phyloP scores from a whole-genome alignment of 768 basidiomycete genomes.

The Sporobolomyces phaffii region DNA sequence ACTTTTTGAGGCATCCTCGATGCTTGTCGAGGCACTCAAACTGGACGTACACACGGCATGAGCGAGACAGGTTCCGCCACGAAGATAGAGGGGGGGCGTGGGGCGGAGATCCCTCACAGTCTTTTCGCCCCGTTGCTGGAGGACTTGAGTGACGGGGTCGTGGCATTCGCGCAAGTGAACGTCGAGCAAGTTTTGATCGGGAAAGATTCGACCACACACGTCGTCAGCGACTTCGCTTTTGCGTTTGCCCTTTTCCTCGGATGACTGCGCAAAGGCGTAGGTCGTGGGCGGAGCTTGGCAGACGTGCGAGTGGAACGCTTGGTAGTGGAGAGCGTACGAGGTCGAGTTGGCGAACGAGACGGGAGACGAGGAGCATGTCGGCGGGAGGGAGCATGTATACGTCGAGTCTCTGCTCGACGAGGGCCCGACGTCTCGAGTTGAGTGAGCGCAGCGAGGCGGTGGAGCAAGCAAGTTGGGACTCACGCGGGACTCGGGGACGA shows the following conservation, averaged over 20 bases:
- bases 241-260: not conserved
- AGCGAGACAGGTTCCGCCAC: no score
- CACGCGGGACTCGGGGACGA: not conserved
- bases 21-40: slow-evolving; percentile 28
- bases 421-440: no score
- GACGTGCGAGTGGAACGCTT: slow-evolving; percentile 23
- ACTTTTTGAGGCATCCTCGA: slow-evolving; percentile 8
- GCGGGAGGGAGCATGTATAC: slow-evolving; percentile 34
- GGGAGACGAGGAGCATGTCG: slow-evolving; percentile 28
- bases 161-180: slow-evolving; percentile 40
- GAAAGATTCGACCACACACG: slow-evolving; percentile 38
- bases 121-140: slow-evolving; percentile 34
- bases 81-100: not conserved
- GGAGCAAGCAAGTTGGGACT: not conserved
- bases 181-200: slow-evolving; percentile 24
- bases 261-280: not conserved
- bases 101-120: slow-evolving; percentile 26
- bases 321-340: slow-evolving; percentile 22
- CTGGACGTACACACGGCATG: slow-evolving; percentile 6
- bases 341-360: not conserved
- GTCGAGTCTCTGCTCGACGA: not conserved
- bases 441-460: not conserved
- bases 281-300: slow-evolving; percentile 14
- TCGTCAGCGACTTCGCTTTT: not conserved
- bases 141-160: slow-evolving; percentile 31